Percentiles rank a stretch among this genome's conserved stretches.
Conservation (phyloP, 192 early-diverging fungal genomes). For the Entophlyctis helioformis region DNA sequence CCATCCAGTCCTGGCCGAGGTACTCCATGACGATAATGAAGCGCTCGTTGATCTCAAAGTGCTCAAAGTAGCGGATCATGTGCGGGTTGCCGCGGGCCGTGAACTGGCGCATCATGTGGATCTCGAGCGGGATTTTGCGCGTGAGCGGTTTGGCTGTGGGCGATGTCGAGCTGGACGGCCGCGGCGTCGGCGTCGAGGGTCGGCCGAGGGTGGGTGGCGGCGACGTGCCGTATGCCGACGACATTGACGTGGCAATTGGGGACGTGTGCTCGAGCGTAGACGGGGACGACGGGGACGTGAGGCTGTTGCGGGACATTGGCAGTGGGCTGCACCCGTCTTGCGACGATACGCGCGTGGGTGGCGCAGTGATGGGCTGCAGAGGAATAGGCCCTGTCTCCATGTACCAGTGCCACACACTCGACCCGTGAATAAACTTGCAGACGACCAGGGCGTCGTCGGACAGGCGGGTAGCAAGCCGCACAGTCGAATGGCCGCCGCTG, state of each 20-base stretch:
- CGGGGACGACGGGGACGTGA: not conserved
- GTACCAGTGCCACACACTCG: slow-evolving; percentile 41
- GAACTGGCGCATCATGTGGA: slow-evolving; percentile 26
- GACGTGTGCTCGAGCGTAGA: too few relatives aligned
- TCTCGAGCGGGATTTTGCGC: slow-evolving; percentile 23
- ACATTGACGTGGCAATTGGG: too few relatives aligned
- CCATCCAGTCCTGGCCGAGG: slow-evolving; percentile 40
- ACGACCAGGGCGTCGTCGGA: slow-evolving; percentile 16
- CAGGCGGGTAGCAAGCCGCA: slow-evolving; percentile 19
- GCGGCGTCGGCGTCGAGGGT: too few relatives aligned
- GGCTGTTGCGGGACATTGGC: too few relatives aligned
- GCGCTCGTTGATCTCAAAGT: slow-evolving; percentile 17
- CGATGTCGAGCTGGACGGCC: too few relatives aligned
- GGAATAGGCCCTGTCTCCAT: not conserved
- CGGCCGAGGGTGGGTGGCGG: too few relatives aligned
- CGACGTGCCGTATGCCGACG: too few relatives aligned
- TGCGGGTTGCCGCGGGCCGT: slow-evolving; percentile 3
- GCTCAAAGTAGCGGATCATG: slow-evolving; percentile 28
- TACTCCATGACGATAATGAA: slow-evolving; percentile 47
- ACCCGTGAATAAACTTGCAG: slow-evolving; percentile 28
- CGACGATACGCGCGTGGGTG: too few relatives aligned
- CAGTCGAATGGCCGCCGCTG: slow-evolving; percentile 40
- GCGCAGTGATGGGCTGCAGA: too few relatives aligned
- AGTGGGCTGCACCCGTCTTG: too few relatives aligned
- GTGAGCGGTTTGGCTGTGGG: not conserved